These are phyloP conservation scores for Ochromonas danica DNA, from an alignment of 108 stramenopile genomes.

Conservation along the genomic window DNA sequence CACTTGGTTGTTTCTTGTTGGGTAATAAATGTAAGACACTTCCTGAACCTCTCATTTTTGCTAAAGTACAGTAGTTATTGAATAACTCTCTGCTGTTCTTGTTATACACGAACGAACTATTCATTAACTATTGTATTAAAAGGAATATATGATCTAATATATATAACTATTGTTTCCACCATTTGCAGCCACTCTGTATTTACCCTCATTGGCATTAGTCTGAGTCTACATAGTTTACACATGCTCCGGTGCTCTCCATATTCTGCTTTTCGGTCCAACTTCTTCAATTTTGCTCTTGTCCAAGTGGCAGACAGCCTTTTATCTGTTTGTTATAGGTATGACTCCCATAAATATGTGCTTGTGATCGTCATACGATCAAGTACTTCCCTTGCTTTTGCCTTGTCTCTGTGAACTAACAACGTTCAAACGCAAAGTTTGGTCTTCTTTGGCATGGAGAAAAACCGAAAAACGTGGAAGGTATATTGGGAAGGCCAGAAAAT, in stretches of 20 bases:
- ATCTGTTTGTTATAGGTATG: conserved; percentile 17
- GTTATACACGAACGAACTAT: too few relatives aligned
- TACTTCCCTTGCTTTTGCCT: conserved; percentile 15
- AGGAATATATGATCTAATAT: conserved; percentile 17
- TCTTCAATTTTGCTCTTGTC: conserved; percentile 16
- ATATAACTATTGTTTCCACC: conserved; percentile 17
- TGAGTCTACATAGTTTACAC: conserved; percentile 16
- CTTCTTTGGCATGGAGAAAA: conserved; percentile 15
- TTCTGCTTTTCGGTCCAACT: conserved; percentile 15
- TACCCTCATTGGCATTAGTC: conserved; percentile 15
- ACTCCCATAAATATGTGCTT: conserved; percentile 16
- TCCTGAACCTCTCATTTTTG: too few relatives aligned
- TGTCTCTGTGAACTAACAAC: conserved; percentile 15
- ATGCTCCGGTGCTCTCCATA: conserved; percentile 13
- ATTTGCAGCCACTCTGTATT: conserved; percentile 15
- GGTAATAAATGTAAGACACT: too few relatives aligned
- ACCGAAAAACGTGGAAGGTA: conserved; percentile 15
- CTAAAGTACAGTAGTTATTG: too few relatives aligned
- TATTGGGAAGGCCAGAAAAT: conserved; percentile 15
- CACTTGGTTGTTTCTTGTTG: too few relatives aligned
- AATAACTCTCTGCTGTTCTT: too few relatives aligned
- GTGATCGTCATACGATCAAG: conserved; percentile 15
- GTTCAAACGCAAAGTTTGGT: conserved; percentile 15
- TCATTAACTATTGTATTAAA: conserved; percentile 18
- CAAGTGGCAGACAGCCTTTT: conserved; percentile 14